phyloP scores from a whole-genome alignment of 2,329 filamentous ascomycete species.

The Clonostachys solani region DNA sequence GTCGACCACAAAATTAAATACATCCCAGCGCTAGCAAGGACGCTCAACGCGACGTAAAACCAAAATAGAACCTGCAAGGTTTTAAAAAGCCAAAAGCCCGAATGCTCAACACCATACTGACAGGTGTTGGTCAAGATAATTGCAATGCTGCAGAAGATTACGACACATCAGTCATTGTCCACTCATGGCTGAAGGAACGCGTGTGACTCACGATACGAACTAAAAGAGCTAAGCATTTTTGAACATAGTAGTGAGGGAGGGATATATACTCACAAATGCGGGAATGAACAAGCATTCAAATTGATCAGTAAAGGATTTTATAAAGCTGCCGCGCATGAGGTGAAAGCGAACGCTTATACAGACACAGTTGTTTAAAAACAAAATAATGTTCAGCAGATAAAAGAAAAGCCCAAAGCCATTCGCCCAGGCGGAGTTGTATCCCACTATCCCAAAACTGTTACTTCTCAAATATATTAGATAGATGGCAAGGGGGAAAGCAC shows the following conservation, averaged over 20 bases:
- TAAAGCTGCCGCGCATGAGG: constrained; percentile 65
- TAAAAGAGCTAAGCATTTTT: constrained; percentile 10
- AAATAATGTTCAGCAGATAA: constrained; percentile 57
- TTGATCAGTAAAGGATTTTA: constrained; percentile 68
- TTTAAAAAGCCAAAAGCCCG: constrained; percentile 56
- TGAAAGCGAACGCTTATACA: constrained; percentile 67
- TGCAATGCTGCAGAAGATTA: constrained; percentile 52
- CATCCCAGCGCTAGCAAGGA: constrained; percentile 63
- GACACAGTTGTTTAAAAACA: constrained; percentile 60
- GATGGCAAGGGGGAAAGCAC: constrained; percentile 11
- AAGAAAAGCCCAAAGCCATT: constrained; percentile 55
- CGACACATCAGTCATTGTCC: constrained; percentile 37
- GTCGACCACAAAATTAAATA: constrained; percentile 71
- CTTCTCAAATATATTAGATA: not conserved
- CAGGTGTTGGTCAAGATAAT: constrained; percentile 76
- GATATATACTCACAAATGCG: constrained; percentile 44
- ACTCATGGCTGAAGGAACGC: constrained; percentile 23
- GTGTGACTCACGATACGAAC: constrained; percentile 36
- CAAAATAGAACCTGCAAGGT: constrained; percentile 68
- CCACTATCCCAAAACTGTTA: constrained; percentile 29
- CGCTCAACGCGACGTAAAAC: constrained; percentile 66
- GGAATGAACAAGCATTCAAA: constrained; percentile 77
- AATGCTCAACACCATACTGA: constrained; percentile 65
- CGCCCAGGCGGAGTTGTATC: constrained; percentile 51
- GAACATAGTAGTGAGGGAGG: constrained; percentile 1